phyloP scores from a whole-genome alignment of 345 rosid species.

The Eucalyptus polyanthemos region DNA sequence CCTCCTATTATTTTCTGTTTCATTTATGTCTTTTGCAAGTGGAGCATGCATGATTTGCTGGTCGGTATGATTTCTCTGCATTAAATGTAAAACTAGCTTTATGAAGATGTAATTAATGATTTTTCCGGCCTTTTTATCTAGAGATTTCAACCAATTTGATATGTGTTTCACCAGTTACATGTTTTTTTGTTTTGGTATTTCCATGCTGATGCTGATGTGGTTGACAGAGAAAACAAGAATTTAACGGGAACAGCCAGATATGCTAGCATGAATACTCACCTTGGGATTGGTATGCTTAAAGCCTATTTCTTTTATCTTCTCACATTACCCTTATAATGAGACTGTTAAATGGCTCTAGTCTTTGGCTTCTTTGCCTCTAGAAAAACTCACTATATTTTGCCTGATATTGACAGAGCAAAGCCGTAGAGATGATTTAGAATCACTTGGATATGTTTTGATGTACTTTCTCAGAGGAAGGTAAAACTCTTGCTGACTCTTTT shows the following conservation, averaged over 20 bases:
- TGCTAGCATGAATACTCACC: constrained; percentile 97
- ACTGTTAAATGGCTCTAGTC: neutral
- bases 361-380: neutral
- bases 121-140: neutral
- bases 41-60: neutral
- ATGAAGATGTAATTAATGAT: neutral
- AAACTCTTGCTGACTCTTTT: neutral
- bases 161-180: neutral
- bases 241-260: constrained; percentile 95
- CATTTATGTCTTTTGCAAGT: neutral
- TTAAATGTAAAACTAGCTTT: neutral
- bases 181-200: neutral
- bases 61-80: neutral
- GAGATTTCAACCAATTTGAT: neutral
- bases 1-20: neutral
- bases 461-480: constrained; percentile 90
- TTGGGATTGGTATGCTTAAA: constrained; percentile 57
- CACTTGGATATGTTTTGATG: constrained; percentile 87
- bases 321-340: neutral
- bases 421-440: constrained; percentile 93
- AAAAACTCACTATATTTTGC: neutral
- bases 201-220: constrained; percentile 7
- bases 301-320: neutral
- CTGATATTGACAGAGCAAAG: constrained; percentile 69
- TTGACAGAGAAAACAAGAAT: constrained; percentile 82